A percentile compares a stretch with the other conserved stretches of the same genome.
Evolutionary conservation across 768 basidiomycete species (phyloP).

Genomic region (Hortiboletus flavorubellus): DNA sequence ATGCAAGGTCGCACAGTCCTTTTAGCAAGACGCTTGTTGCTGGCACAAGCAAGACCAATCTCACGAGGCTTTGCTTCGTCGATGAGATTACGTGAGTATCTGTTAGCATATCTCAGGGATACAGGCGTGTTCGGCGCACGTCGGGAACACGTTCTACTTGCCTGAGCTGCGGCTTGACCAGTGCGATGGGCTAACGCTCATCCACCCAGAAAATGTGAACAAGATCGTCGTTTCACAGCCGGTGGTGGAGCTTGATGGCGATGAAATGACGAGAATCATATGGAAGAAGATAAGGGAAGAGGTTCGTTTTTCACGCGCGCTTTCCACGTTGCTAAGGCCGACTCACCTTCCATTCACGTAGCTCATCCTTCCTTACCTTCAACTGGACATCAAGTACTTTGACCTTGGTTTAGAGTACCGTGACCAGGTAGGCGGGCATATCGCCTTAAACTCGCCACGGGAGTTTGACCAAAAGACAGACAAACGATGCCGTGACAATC

Average conservation of each 20-base stretch:
- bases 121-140: not conserved
- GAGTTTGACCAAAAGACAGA: slow-evolving; percentile 44
- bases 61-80: slow-evolving; percentile 30
- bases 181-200: not conserved
- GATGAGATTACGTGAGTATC: slow-evolving; percentile 28
- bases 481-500: slow-evolving; percentile 88
- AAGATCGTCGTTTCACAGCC: slow-evolving; percentile 86
- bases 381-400: slow-evolving; percentile 97
- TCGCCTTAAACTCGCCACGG: not conserved
- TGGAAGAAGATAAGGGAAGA: slow-evolving; percentile 98
- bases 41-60: slow-evolving; percentile 19
- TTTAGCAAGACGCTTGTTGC: slow-evolving; percentile 24
- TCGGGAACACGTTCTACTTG: not conserved
- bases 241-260: slow-evolving; percentile 93
- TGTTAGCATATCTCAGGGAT: not conserved
- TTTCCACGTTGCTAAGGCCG: not conserved
- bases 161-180: not conserved
- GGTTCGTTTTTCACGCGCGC: slow-evolving; percentile 42
- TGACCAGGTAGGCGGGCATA: slow-evolving; percentile 58
- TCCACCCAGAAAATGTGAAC: slow-evolving; percentile 21
- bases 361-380: slow-evolving; percentile 94
- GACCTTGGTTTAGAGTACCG: slow-evolving; percentile 95
- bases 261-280: slow-evolving; percentile 99
- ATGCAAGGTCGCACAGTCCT: slow-evolving; percentile 24
- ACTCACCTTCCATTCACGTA: slow-evolving; percentile 31